phyloP scores from a whole-genome alignment of 306 rosid genomes.

The Purshia tridentata region DNA sequence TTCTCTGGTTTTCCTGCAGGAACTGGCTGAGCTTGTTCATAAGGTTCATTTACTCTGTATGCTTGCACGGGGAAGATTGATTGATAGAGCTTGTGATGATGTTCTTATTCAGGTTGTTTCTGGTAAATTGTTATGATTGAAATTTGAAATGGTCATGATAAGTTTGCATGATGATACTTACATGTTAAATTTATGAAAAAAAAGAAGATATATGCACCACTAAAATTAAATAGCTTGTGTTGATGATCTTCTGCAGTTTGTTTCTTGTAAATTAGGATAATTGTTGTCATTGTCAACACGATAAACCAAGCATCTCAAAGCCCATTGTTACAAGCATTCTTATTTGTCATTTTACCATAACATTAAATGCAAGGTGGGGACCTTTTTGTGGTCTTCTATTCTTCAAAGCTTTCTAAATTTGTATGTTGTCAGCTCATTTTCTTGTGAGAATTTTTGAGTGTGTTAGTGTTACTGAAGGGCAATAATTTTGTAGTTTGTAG shows the following conservation, averaged over 20 bases:
- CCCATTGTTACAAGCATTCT: not conserved
- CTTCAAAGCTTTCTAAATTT: not conserved
- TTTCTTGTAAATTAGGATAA: not conserved
- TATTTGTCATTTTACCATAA: not conserved
- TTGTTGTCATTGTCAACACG: not conserved
- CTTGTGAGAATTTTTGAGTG: not conserved
- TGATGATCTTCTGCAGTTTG: conserved; percentile 71
- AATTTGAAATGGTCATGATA: conserved; percentile 11
- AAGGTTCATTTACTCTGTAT: conserved; percentile 89
- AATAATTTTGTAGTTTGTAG: not conserved
- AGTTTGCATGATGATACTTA: not conserved
- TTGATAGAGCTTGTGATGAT: conserved; percentile 80
- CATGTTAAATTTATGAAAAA: not conserved
- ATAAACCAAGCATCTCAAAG: not conserved
- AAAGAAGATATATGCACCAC: not conserved
- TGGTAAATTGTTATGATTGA: conserved; percentile 14
- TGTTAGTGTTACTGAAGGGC: not conserved
- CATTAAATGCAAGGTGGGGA: not conserved
- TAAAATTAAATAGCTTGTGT: conserved; percentile 45
- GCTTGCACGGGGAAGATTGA: conserved; percentile 88
- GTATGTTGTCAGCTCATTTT: not conserved
- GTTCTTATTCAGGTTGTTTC: conserved; percentile 74
- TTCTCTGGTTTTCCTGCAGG: conserved; percentile 40
- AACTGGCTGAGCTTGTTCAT: conserved; percentile 79
- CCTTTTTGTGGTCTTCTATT: not conserved